Conservation (phyloP, 305 asterid species). For the Coffea humblotiana region DNA sequence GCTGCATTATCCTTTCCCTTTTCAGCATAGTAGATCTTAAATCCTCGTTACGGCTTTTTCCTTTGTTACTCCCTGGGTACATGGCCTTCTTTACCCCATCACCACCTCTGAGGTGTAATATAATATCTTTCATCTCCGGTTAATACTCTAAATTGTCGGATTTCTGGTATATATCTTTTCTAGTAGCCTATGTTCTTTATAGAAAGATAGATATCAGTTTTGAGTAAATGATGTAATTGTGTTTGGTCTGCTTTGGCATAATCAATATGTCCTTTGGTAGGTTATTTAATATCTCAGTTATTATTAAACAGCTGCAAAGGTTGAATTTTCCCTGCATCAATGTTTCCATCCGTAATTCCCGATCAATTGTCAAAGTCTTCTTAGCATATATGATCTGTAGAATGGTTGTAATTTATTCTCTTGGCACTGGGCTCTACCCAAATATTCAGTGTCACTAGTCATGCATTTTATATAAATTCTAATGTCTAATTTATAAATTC, state of each 20-base stretch:
- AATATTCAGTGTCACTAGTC: not conserved
- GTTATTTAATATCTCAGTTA: no score
- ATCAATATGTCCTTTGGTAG: no score
- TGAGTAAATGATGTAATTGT: no score
- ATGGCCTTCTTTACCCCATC: not conserved
- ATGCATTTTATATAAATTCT: not conserved
- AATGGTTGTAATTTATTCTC: conserved; percentile 4
- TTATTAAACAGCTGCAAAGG: no score
- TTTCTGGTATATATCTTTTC: not conserved
- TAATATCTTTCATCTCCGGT: not conserved
- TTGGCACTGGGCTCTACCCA: not conserved
- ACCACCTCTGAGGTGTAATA: not conserved
- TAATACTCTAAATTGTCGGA: not conserved
- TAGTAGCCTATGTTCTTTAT: not conserved
- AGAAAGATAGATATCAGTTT: not conserved
- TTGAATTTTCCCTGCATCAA: no score
- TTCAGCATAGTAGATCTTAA: not conserved
- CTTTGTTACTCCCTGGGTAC: not conserved
- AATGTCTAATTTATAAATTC: not conserved
- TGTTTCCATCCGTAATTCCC: no score
- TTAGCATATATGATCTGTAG: not conserved
- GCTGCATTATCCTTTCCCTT: not conserved
- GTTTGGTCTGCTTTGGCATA: no score
- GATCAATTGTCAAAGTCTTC: no score
- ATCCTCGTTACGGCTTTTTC: not conserved